These are phyloP conservation scores for Cydonia oblonga DNA, from an alignment of 331 rosid species.

Conservation along the genomic window DNA sequence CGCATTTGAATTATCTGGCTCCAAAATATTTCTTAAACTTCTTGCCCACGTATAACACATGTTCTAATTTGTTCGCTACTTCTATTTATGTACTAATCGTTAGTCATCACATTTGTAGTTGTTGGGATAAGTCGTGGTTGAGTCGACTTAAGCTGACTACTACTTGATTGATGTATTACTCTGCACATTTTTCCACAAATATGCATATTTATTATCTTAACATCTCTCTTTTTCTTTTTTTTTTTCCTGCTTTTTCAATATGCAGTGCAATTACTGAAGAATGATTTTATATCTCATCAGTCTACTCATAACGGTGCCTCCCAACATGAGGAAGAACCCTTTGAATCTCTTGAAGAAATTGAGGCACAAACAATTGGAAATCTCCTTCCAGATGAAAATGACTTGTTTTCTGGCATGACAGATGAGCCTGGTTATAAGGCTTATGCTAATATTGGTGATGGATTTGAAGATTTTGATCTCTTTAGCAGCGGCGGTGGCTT, in stretches of 20 bases:
- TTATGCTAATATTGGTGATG: slow-evolving; percentile 35
- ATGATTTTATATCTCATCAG: slow-evolving; percentile 29
- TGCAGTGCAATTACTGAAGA: slow-evolving; percentile 60
- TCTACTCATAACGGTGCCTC: slow-evolving; percentile 21
- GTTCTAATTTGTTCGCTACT: not conserved
- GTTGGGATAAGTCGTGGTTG: not conserved
- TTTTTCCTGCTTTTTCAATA: not conserved
- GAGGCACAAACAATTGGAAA: slow-evolving; percentile 71
- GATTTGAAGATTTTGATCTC: slow-evolving; percentile 67
- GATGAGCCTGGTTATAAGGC: slow-evolving; percentile 36
- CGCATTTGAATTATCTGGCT: not conserved
- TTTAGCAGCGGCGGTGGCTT: slow-evolving; percentile 80
- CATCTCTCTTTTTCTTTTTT: not conserved
- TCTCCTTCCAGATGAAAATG: slow-evolving; percentile 85
- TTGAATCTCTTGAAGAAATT: slow-evolving; percentile 44
- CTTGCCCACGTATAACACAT: not conserved
- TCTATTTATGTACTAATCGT: not conserved
- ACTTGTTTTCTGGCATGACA: slow-evolving; percentile 64
- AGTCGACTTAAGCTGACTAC: not conserved
- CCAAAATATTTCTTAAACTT: not conserved
- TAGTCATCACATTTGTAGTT: not conserved
- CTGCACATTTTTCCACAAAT: not conserved
- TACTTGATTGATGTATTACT: slow-evolving; percentile 7
- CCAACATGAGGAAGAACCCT: slow-evolving; percentile 43
- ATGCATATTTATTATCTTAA: slow-evolving; percentile 11